Evolutionary conservation across 768 basidiomycete species (phyloP).

Genomic region (Paxillus involutus): DNA sequence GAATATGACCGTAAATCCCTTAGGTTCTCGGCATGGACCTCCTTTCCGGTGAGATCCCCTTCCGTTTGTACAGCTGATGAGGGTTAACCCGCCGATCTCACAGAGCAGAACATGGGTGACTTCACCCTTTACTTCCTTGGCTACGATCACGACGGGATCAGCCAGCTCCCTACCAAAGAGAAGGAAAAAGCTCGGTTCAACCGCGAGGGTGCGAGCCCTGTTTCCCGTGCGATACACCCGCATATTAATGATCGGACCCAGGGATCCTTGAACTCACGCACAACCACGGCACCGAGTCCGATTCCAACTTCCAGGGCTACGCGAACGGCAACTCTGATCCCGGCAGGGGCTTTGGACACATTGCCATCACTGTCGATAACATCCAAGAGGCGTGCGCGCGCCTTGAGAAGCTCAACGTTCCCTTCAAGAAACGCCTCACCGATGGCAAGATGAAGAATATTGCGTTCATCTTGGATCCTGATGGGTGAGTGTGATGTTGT

Average conservation of each 20-base stretch:
- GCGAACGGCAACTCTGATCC: conserved; percentile 84
- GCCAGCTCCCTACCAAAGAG: conserved; percentile 49
- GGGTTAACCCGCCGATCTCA: background rate
- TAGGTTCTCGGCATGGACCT: conserved; percentile 78
- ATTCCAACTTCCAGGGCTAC: conserved; percentile 79
- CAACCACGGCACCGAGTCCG: conserved; percentile 88
- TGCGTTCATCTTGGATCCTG: conserved; percentile 84
- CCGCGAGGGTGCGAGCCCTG: conserved; percentile 58
- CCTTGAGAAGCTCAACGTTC: conserved; percentile 76
- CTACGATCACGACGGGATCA: conserved; percentile 60
- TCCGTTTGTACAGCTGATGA: background rate
- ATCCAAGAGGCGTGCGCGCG: conserved; percentile 81
- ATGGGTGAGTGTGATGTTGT: conserved; percentile 52
- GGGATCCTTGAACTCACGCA: conserved; percentile 83
- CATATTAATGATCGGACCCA: conserved; percentile 22
- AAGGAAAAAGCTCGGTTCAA: conserved; percentile 47
- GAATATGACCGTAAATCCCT: background rate
- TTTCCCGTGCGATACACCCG: background rate
- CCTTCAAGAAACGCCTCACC: conserved; percentile 82
- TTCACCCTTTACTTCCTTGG: conserved; percentile 89
- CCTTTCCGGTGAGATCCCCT: conserved; percentile 44
- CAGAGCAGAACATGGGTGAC: conserved; percentile 54
- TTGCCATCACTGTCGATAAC: conserved; percentile 82
- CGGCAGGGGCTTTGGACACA: conserved; percentile 80
- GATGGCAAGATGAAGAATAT: conserved; percentile 88